Percentiles rank a stretch among this genome's conserved stretches.
phyloP scores from a whole-genome alignment of 257 asterid species.

The Nicotiana sylvestris region DNA sequence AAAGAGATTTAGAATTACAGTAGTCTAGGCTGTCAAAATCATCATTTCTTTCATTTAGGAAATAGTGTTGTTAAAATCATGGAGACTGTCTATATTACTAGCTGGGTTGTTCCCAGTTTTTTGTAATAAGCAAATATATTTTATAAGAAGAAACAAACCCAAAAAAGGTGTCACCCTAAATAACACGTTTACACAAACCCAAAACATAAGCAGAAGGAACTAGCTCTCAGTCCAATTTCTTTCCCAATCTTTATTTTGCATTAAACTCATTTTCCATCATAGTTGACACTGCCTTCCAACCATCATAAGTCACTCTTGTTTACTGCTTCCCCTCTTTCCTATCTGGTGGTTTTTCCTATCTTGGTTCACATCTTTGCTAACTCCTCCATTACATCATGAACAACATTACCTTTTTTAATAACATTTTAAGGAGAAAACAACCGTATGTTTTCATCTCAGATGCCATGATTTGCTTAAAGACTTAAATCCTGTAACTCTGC shows the following conservation, averaged over 20 bases:
- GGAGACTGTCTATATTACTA: background rate
- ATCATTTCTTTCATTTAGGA: background rate
- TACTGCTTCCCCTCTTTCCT: constrained; percentile 1
- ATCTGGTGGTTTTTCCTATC: background rate
- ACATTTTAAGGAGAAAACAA: background rate
- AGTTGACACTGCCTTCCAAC: background rate
- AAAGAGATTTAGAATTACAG: background rate
- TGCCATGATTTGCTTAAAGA: background rate
- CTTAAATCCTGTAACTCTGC: background rate
- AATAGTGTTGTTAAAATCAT: background rate
- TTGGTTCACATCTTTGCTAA: background rate
- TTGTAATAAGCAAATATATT: background rate
- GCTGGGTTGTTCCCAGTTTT: background rate
- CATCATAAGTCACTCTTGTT: background rate
- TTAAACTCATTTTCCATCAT: background rate
- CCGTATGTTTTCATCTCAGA: background rate
- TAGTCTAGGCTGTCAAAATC: background rate
- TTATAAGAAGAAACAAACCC: background rate
- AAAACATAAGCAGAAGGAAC: background rate
- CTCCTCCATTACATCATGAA: background rate
- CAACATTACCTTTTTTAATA: background rate
- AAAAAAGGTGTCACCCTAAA: background rate
- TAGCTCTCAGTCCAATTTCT: background rate
- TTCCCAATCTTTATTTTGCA: background rate
- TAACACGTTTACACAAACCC: background rate